Percentiles rank a stretch among this genome's conserved stretches.
Conservation (phyloP, 331 rosid species). For the Malus hybrid region DNA sequence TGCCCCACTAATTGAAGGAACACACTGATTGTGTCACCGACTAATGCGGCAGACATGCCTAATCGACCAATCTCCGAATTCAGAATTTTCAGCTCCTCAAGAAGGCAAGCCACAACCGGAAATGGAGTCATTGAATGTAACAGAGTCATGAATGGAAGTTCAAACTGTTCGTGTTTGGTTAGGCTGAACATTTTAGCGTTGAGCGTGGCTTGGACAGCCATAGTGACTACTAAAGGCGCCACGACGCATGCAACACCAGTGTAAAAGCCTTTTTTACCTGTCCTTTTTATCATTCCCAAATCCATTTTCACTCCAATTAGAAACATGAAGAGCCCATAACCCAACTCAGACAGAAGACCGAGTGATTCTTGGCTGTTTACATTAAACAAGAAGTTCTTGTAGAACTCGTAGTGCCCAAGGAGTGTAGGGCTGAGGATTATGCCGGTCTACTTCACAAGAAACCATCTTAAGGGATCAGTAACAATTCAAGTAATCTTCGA, state of each 20-base stretch:
- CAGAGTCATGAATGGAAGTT: neutral
- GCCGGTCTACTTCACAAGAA: slow-evolving; percentile 12
- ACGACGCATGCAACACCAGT: slow-evolving; percentile 2
- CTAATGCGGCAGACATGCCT: neutral
- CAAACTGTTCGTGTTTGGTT: neutral
- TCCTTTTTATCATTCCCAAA: slow-evolving; percentile 21
- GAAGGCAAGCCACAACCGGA: neutral
- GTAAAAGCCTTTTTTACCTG: slow-evolving; percentile 23
- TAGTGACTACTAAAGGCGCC: neutral
- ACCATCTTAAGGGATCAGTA: neutral
- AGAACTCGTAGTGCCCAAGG: slow-evolving; percentile 4
- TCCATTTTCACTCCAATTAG: slow-evolving; percentile 31
- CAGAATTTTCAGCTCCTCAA: neutral
- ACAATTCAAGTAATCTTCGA: neutral
- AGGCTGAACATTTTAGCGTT: neutral
- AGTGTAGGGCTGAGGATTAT: slow-evolving; percentile 18
- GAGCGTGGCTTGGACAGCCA: neutral
- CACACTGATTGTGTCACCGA: neutral
- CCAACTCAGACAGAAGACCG: neutral
- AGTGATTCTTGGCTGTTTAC: slow-evolving; percentile 11
- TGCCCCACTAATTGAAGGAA: neutral
- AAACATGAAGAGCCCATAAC: slow-evolving; percentile 26
- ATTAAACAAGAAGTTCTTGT: slow-evolving; percentile 9
- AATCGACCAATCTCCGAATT: neutral
- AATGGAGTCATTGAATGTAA: neutral